Evolutionary conservation across 2,329 filamentous ascomycete species (phyloP), one percentile per base, ranked within the genome.

Genomic region (Herpotrichia juniperi): DNA sequence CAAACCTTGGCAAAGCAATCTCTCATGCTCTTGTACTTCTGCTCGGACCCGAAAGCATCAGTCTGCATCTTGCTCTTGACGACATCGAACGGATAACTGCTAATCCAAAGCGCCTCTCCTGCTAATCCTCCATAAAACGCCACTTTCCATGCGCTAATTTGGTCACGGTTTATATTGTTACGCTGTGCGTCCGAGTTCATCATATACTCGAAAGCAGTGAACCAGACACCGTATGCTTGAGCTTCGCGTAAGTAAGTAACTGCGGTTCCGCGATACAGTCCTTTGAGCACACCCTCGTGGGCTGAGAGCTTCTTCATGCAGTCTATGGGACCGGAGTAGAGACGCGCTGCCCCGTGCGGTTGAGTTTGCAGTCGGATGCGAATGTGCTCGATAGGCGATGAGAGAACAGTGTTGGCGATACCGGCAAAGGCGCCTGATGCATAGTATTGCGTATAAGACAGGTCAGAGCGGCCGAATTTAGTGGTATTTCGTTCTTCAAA

Each of bases 21-120:
- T 46, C 88, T 84, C 93, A 97, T 97, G 50, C 80, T 87, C 72
- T 79, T 84, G 77, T 89, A 99, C 71, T 82, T 83, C 79, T 87
- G 86, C 57, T 83, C 78, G 43, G 73, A 74, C 2, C 90, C 91
- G 71, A 97, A 94, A 0, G 90, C 93, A 77, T 99, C 94, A 52
- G 89, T 96, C 83, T 99, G 94, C 93, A 97, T 97, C 85, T 96
- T 97, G 78, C 91, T 96, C 89, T 99, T 99, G 77, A 99, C 78
- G 24, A 99, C 93, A 76, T 99, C 94, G 60, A 99, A 89, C 19
- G 94, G 94, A 77, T 99, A 99, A 70, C 91, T 96, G 30, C 83
- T 83, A 49, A 99, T 79, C 94, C 94, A 99, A 51, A 99, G 83
- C 46, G 87, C 91, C 81, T 99, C 94, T 63, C 94, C 94, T 0